These are phyloP conservation scores for Papilionanthe hybrid DNA, from an alignment of 116 monocot genomes.

Conservation along the genomic window DNA sequence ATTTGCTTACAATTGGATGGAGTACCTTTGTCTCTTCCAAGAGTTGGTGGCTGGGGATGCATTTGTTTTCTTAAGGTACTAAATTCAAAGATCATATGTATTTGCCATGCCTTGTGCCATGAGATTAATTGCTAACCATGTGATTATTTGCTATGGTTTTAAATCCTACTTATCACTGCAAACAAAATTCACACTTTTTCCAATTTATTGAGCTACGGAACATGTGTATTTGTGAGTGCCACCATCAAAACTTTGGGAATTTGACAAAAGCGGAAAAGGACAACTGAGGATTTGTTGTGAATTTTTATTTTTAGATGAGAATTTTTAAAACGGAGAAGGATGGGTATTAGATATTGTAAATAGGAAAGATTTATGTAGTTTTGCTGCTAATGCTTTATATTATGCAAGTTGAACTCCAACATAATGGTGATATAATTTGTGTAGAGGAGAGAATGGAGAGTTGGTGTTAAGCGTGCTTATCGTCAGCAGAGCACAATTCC, in stretches of 20 bases:
- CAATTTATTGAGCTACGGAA: too few relatives aligned
- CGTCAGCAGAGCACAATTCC: constrained; percentile 47
- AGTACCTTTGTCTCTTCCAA: constrained; percentile 66
- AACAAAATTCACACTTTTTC: too few relatives aligned
- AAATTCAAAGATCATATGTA: background rate
- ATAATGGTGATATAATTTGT: background rate
- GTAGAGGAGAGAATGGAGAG: constrained; percentile 56
- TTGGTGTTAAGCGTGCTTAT: constrained; percentile 36
- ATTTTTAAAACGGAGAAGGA: too few relatives aligned
- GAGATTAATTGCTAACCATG: too few relatives aligned
- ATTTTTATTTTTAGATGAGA: too few relatives aligned
- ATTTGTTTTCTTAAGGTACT: constrained; percentile 50
- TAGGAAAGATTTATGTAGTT: background rate
- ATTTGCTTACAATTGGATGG: constrained; percentile 70
- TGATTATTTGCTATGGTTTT: too few relatives aligned
- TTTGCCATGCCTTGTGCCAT: background rate
- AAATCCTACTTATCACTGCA: too few relatives aligned
- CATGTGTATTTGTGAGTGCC: too few relatives aligned
- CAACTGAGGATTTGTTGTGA: too few relatives aligned
- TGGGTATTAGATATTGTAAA: too few relatives aligned
- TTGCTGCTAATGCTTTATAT: background rate
- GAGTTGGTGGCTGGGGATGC: constrained; percentile 55
- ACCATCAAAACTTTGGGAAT: too few relatives aligned
- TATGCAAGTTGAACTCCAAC: background rate
- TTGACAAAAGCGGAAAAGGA: too few relatives aligned